These are phyloP conservation scores for Camellia japonica DNA, from an alignment of 148 eudicot species.

Conservation along the genomic window DNA sequence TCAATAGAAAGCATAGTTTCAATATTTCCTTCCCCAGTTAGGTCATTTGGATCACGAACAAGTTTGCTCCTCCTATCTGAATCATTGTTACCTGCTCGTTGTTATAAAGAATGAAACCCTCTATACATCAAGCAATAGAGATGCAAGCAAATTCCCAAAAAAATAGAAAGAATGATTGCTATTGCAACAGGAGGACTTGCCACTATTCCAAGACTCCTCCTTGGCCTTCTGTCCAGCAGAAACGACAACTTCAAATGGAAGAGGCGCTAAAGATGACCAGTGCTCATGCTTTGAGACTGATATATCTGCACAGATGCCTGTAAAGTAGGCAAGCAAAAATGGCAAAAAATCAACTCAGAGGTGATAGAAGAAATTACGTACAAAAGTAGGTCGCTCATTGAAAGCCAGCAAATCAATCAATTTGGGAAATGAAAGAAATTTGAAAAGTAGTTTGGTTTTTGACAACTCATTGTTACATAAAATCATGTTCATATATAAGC, in stretches of 20 bases:
- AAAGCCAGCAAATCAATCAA: not conserved
- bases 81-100: conserved; percentile 47
- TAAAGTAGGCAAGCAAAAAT: conserved; percentile 8
- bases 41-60: conserved; percentile 69
- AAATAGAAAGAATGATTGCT: not conserved
- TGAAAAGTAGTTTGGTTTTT: not conserved
- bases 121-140: conserved; percentile 1
- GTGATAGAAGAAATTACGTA: not conserved
- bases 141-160: conserved; percentile 7
- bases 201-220: conserved; percentile 67
- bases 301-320: conserved; percentile 94
- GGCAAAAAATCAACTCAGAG: conserved; percentile 9
- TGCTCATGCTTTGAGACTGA: conserved; percentile 79
- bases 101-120: conserved; percentile 10
- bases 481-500: not conserved
- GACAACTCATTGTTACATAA: not conserved
- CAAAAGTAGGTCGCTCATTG: not conserved
- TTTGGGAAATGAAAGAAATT: not conserved
- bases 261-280: conserved; percentile 97
- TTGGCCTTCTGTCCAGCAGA: conserved; percentile 98
- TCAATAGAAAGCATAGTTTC: conserved; percentile 99
- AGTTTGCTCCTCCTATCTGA: conserved; percentile 56
- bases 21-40: conserved; percentile 88
- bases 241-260: conserved; percentile 90
- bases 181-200: conserved; percentile 33